Conservation (phyloP, 1,284 basidiomycete genomes). For the Apiotrichum porosum region DNA sequence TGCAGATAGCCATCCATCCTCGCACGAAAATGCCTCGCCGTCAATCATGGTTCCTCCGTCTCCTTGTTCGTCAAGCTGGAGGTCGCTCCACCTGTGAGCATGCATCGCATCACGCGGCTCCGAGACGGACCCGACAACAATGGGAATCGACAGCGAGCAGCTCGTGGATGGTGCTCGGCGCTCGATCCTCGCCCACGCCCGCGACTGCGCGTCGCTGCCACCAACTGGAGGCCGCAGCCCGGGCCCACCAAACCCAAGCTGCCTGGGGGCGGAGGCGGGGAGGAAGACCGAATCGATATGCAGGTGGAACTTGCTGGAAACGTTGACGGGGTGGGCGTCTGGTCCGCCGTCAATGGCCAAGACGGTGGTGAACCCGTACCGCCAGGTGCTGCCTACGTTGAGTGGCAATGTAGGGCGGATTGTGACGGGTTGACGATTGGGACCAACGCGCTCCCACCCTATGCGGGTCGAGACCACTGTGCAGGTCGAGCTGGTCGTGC, state of each 20-base stretch:
- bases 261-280: not conserved
- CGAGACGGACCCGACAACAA: slow-evolving; percentile 50
- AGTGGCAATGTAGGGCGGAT: not conserved
- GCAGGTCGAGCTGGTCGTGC: not conserved
- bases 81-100: slow-evolving; percentile 32
- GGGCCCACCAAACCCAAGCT: not conserved
- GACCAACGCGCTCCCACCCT: not conserved
- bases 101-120: slow-evolving; percentile 46
- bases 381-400: not conserved
- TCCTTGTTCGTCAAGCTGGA: slow-evolving; percentile 24
- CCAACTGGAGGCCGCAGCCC: not conserved
- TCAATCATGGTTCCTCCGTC: slow-evolving; percentile 21
- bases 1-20: slow-evolving; percentile 40
- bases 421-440: not conserved
- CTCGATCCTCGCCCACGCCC: slow-evolving; percentile 10
- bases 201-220: not conserved
- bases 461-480: not conserved
- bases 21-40: slow-evolving; percentile 28
- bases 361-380: slow-evolving; percentile 1
- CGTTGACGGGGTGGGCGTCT: slow-evolving; percentile 18
- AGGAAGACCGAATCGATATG: slow-evolving; percentile 31
- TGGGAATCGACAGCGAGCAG: slow-evolving; percentile 46
- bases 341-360: not conserved
- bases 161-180: slow-evolving; percentile 23
- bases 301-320: slow-evolving; percentile 47